Conservation (phyloP, 768 basidiomycete species). For the Boletus pseudo-olivaceus region DNA sequence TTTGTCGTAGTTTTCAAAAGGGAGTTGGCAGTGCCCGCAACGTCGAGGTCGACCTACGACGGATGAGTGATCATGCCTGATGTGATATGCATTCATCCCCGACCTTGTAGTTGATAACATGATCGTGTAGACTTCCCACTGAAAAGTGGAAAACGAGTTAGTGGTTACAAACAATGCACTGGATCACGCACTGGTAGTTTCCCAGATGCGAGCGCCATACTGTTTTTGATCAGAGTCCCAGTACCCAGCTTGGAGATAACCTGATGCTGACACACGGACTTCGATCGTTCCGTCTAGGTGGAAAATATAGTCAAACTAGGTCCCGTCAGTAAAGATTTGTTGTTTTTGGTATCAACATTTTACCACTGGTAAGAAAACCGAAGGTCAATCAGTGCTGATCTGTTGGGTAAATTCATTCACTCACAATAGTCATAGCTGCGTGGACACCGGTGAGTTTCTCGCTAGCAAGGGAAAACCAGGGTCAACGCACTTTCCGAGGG, state of each 20-base stretch:
- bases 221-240: slow-evolving; percentile 47
- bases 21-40: slow-evolving; percentile 57
- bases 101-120: slow-evolving; percentile 64
- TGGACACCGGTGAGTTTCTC: background rate
- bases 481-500: slow-evolving; percentile 56
- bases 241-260: slow-evolving; percentile 64
- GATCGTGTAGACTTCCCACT: slow-evolving; percentile 69
- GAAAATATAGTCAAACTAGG: slow-evolving; percentile 63
- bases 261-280: slow-evolving; percentile 63
- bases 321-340: slow-evolving; percentile 2
- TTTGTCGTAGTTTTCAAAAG: slow-evolving; percentile 48
- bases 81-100: background rate
- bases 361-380: slow-evolving; percentile 29
- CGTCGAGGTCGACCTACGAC: slow-evolving; percentile 56
- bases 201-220: slow-evolving; percentile 55
- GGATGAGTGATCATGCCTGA: background rate
- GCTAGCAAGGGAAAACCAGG: background rate
- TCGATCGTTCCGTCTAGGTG: slow-evolving; percentile 65
- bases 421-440: slow-evolving; percentile 54
- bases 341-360: background rate
- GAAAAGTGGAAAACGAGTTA: background rate
- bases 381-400: background rate
- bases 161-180: background rate
- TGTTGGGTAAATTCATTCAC: slow-evolving; percentile 15
- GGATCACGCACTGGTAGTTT: slow-evolving; percentile 46